These are phyloP conservation scores for Roridomyces roridus DNA, from an alignment of 768 basidiomycete species.

Conservation along the genomic window DNA sequence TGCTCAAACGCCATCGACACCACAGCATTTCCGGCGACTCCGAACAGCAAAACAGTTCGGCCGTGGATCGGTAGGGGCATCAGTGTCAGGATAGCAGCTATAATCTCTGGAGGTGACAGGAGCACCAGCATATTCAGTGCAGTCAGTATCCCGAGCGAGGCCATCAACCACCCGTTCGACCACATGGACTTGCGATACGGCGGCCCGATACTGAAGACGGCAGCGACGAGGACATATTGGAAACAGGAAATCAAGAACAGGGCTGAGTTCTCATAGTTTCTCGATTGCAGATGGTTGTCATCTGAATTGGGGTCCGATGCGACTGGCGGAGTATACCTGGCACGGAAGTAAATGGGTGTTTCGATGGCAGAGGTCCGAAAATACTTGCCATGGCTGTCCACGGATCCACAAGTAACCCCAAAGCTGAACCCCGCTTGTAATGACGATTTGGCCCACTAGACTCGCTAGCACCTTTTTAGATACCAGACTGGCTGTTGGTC, in stretches of 20 bases:
- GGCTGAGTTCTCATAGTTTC: slow-evolving; percentile 90
- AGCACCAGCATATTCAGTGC: slow-evolving; percentile 80
- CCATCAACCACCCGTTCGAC: slow-evolving; percentile 90
- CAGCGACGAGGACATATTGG: slow-evolving; percentile 97
- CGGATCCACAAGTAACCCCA: slow-evolving; percentile 93
- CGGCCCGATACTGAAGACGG: slow-evolving; percentile 96
- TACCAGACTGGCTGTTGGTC: slow-evolving; percentile 94
- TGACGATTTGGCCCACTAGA: slow-evolving; percentile 89
- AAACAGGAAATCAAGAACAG: slow-evolving; percentile 96
- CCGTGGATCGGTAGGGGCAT: slow-evolving; percentile 75
- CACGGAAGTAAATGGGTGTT: background rate
- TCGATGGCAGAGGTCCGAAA: no score
- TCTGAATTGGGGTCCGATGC: slow-evolving; percentile 48
- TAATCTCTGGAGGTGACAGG: slow-evolving; percentile 65
- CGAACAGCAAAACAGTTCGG: slow-evolving; percentile 70
- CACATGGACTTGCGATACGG: slow-evolving; percentile 95
- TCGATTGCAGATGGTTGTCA: slow-evolving; percentile 78
- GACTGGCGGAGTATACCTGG: slow-evolving; percentile 84
- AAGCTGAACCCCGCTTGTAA: slow-evolving; percentile 82
- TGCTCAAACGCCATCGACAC: slow-evolving; percentile 79
- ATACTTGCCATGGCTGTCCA: slow-evolving; percentile 75
- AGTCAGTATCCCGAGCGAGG: slow-evolving; percentile 71
- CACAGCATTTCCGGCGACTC: slow-evolving; percentile 72
- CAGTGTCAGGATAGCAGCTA: slow-evolving; percentile 74
- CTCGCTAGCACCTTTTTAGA: slow-evolving; percentile 95